These are phyloP conservation scores for Spergularia bocconei DNA, from an alignment of 148 eudicot species.

Conservation along the genomic window DNA sequence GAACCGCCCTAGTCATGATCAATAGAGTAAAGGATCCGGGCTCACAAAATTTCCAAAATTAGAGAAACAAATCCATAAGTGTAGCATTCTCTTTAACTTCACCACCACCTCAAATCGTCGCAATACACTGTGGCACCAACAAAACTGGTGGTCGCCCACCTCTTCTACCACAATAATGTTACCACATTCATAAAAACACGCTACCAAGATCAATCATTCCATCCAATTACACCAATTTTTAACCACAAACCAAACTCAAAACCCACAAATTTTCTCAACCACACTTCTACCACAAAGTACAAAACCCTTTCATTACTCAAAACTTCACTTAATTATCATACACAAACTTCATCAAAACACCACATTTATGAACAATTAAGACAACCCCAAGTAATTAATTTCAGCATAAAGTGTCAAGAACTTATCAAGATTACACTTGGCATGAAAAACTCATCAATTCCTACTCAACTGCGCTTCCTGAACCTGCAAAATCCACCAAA, in stretches of 20 bases:
- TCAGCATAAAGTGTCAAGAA: slow-evolving; percentile 7
- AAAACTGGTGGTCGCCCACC: slow-evolving; percentile 27
- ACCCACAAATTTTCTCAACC: slow-evolving; percentile 10
- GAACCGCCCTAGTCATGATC: slow-evolving; percentile 79
- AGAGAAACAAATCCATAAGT: slow-evolving; percentile 29
- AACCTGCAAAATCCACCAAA: slow-evolving; percentile 21
- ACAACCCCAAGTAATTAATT: slow-evolving; percentile 18
- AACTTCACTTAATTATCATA: slow-evolving; percentile 9
- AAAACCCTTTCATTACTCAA: slow-evolving; percentile 11
- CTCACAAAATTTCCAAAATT: slow-evolving; percentile 26
- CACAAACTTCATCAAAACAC: slow-evolving; percentile 12
- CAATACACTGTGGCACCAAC: slow-evolving; percentile 18
- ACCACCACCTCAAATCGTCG: slow-evolving; percentile 27
- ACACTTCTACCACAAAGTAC: slow-evolving; percentile 6
- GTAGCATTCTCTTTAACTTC: slow-evolving; percentile 40
- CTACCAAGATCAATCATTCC: slow-evolving; percentile 22
- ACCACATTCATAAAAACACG: slow-evolving; percentile 19
- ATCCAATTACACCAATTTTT: slow-evolving; percentile 5
- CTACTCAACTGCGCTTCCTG: slow-evolving; percentile 7
- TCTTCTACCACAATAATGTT: slow-evolving; percentile 19
- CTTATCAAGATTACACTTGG: slow-evolving; percentile 31
- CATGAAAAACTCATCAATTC: slow-evolving; percentile 12
- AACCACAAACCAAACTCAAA: slow-evolving; percentile 9
- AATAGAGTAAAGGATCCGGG: slow-evolving; percentile 26
- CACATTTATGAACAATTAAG: background rate